Conservation (phyloP, 768 basidiomycete genomes). For the Hygrophoropsis aurantiaca region DNA sequence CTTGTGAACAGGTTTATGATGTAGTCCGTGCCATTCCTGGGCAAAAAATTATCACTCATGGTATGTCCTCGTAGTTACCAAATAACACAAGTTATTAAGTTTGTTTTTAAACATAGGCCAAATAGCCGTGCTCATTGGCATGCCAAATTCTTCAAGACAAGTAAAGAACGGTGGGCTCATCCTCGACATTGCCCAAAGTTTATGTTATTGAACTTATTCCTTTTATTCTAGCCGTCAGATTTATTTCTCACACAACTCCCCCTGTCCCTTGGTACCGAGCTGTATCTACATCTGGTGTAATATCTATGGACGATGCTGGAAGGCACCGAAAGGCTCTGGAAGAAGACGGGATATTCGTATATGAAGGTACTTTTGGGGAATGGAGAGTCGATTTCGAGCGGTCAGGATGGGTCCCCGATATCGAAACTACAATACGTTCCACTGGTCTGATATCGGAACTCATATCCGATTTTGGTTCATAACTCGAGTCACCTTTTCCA, state of each 20-base stretch:
- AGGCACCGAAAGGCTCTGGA: neutral
- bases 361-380: neutral
- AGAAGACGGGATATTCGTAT: neutral
- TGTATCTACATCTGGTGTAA: neutral
- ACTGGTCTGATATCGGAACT: neutral
- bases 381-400: neutral
- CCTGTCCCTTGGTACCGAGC: neutral
- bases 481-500: too few species aligned
- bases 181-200: neutral
- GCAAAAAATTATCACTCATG: neutral
- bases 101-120: too few species aligned
- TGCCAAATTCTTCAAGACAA: neutral
- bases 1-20: neutral
- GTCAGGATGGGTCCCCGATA: neutral
- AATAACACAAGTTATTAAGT: too few species aligned
- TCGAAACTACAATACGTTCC: neutral
- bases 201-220: neutral
- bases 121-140: neutral
- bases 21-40: neutral
- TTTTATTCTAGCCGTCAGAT: neutral
- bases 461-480: neutral
- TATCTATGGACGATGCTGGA: neutral
- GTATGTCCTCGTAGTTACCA: too few species aligned
- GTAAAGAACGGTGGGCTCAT: neutral
- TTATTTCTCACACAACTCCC: neutral